Percentiles rank a stretch among this genome's conserved stretches.
Conservation (phyloP, 176 grass and related monocot species). For the Canna indica region DNA sequence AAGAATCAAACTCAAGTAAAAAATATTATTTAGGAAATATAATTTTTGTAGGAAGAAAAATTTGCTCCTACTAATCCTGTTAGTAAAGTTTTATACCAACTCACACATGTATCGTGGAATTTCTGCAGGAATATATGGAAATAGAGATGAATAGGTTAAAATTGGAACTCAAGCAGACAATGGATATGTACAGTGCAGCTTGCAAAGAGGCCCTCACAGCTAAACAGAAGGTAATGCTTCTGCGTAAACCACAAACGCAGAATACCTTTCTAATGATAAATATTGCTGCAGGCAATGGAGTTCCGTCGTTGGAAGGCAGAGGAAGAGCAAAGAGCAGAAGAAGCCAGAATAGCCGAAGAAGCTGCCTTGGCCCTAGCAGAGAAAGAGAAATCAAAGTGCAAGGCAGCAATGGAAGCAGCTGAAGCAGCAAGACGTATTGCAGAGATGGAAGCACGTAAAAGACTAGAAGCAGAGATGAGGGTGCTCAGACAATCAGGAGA, state of each 20-base stretch:
- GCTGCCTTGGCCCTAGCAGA: constrained; percentile 23
- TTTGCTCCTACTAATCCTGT: too few species aligned
- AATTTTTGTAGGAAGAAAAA: too few species aligned
- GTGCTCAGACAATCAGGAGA: constrained; percentile 17
- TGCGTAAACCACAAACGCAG: background rate
- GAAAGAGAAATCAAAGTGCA: constrained; percentile 29
- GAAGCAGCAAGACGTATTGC: constrained; percentile 28
- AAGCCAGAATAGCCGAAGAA: constrained; percentile 27
- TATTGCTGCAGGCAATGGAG: constrained; percentile 19
- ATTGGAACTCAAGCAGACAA: constrained; percentile 35
- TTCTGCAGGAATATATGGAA: constrained; percentile 3
- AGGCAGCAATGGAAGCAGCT: constrained; percentile 29
- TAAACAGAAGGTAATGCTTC: constrained; percentile 31
- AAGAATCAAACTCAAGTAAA: background rate
- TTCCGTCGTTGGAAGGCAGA: constrained; percentile 28
- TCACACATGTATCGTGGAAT: background rate
- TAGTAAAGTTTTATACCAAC: background rate
- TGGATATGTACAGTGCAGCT: constrained; percentile 39
- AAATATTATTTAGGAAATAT: background rate
- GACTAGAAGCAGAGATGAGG: constrained; percentile 26
- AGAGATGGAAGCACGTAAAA: constrained; percentile 26
- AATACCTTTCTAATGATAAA: background rate
- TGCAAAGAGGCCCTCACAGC: constrained; percentile 34
- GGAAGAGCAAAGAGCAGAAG: constrained; percentile 12
- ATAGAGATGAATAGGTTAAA: constrained; percentile 33